Base-by-base conservation (phyloP, 164 flowering plant species). In the Dillenia turbinata region DNA sequence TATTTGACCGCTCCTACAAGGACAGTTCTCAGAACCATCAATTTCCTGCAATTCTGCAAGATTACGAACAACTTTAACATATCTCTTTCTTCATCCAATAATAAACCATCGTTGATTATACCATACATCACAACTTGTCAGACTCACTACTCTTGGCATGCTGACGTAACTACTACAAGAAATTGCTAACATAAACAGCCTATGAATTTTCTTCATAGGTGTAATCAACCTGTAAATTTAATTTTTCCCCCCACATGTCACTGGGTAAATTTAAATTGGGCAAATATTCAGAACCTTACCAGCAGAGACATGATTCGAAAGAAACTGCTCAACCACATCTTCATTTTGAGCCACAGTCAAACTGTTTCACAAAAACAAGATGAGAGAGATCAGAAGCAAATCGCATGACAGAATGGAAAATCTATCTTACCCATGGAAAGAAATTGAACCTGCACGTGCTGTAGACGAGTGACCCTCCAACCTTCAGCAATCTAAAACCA, bases 261-360 rank as follows among this genome's bases (percentile, higher is more conserved):
- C 40, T 2, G 2, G 40, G 40, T 1, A 26, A 26, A 26, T 26
- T 26, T 26, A 5, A 26, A 26, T 26, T 26, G 0, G 40, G 10
- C 17, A 59, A 48, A 12, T 46, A 66, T 22, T 52, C 56, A 52
- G 59, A 15, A 61, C 15, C 73, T 63, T 69, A 93, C 98, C 88
- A 64, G 96, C 95, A 57, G 81, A 78, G 40, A 83, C 56, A 78
- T 86, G 77, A 44, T 73, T 79, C 56, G 67, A 68, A 17, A 94
- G 90, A 57, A 94, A 90, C 54, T 72, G 83, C 71, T 83, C 78
- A 55, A 94, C 83, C 54, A 94, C 83, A 68, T 84, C 86, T 76
- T 91, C 98, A 70, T 91, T 94, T 67, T 94, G 97, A 56, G 96
- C 83, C 69, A 80, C 73, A 9, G 97, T 94, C 63, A 94, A 81